Evolutionary conservation across 1,139 yeast species (phyloP), one percentile per base, ranked within the genome.

Genomic region (Geotrichum fermentans): DNA sequence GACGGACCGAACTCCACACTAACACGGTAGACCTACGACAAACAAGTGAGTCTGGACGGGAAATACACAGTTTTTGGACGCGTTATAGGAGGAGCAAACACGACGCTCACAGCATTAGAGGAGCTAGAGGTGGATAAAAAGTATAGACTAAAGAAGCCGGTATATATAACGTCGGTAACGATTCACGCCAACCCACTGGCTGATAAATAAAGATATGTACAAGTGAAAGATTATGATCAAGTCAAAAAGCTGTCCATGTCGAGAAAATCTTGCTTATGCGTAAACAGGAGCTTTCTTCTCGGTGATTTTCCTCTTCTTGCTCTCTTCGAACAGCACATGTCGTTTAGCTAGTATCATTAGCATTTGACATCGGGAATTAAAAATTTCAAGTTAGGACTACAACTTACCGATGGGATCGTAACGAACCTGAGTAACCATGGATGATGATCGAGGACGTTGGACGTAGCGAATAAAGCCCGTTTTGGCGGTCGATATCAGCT

Each of bases 271-370:
- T 24, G 10, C 10, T 44, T 45, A 45, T 14, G 52, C 52, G 44
- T 59, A 63, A 43, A 62, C 58, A n/a, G 57, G 58, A 28, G 61
- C 59, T 51, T 64, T 76, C 43, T 55, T 74, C 58, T 81, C 89
- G 4, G 88, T 83, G 36, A 84, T 80, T 61, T 81, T 80, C 68
- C 98, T 80, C 75, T 87, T 88, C 67, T 86, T 85, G 51, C 84
- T 79, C 67, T 92, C 98, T 28, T 81, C 79, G 72, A 92, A 92
- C 56, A 92, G 73, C 49, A 94, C 96, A 70, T 89, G 97, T 56
- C 85, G 75, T 62, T 79, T 74, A 13, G 79, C 88, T 51, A 40
- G 28, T n/a, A 24, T 24, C 10, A 35, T 42, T 22, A 33, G 16
- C 14, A 18, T 6, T 5, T 33, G n/a, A 10, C 7, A n/a, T 18